Percentiles rank a stretch among this genome's conserved stretches.
Evolutionary conservation across 352 stramenopile genomes (phyloP).

Genomic region (Globisporangium viniferum): DNA sequence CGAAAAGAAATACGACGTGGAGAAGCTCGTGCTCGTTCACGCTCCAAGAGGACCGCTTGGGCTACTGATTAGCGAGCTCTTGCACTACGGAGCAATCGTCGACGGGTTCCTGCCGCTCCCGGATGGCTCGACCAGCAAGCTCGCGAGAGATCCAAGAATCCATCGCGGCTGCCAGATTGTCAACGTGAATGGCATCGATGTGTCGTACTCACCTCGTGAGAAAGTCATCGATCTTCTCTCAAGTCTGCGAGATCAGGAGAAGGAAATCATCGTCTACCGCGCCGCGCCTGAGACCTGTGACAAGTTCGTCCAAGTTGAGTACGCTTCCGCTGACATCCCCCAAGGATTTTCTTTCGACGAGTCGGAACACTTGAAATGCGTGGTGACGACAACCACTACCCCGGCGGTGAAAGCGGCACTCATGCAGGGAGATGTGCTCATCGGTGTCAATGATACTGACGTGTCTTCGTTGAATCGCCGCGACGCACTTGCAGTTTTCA

Average conservation of each 20-base stretch:
- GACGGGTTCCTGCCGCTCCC: constrained; percentile 41
- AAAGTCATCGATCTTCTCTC: constrained; percentile 33
- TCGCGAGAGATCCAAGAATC: constrained; percentile 31
- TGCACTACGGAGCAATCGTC: constrained; percentile 45
- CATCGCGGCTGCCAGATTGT: constrained; percentile 58
- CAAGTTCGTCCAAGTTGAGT: constrained; percentile 28
- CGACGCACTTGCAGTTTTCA: constrained; percentile 27
- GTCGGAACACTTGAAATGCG: constrained; percentile 32
- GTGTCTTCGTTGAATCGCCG: constrained; percentile 32
- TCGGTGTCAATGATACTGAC: constrained; percentile 43
- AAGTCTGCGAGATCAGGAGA: constrained; percentile 40
- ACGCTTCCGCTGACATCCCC: constrained; percentile 18
- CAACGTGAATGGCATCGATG: constrained; percentile 47
- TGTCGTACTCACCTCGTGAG: constrained; percentile 35
- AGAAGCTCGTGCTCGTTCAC: constrained; percentile 44
- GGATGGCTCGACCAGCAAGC: constrained; percentile 33
- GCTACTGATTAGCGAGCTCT: constrained; percentile 38
- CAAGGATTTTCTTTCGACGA: constrained; percentile 35
- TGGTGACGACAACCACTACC: constrained; percentile 26
- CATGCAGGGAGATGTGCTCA: constrained; percentile 34
- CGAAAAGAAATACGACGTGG: constrained; percentile 39
- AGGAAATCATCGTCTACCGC: constrained; percentile 59
- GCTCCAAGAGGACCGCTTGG: constrained; percentile 46
- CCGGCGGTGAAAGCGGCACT: constrained; percentile 13
- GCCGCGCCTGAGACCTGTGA: constrained; percentile 21